Evolutionary conservation across 1,284 basidiomycete genomes (phyloP).

Genomic region (Phlebopus sp.): DNA sequence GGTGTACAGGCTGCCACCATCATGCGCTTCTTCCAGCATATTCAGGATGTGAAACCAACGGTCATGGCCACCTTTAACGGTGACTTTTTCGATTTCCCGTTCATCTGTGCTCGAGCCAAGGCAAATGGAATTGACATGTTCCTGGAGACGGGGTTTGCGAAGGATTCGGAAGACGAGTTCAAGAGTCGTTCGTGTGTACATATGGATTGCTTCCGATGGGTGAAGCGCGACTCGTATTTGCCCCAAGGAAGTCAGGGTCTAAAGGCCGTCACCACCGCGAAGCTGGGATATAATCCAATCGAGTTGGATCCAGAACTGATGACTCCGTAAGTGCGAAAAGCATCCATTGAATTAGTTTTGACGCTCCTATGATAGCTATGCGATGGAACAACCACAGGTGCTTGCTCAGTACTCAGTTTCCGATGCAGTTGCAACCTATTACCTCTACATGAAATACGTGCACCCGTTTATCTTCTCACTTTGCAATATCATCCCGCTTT

Average conservation of each 20-base stretch:
- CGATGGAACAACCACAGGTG: constrained; percentile 92
- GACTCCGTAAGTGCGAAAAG: constrained; percentile 76
- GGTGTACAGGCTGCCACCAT: constrained; percentile 67
- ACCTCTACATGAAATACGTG: constrained; percentile 99
- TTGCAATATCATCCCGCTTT: constrained; percentile 98
- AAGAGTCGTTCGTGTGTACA: constrained; percentile 93
- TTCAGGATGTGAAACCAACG: constrained; percentile 90
- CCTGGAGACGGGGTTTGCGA: constrained; percentile 89
- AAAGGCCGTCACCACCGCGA: constrained; percentile 96
- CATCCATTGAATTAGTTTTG: neutral
- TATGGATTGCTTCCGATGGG: constrained; percentile 99
- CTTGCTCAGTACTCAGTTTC: constrained; percentile 99
- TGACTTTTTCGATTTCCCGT: constrained; percentile 99
- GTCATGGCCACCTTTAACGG: constrained; percentile 99
- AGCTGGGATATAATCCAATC: constrained; percentile 96
- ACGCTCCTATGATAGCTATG: constrained; percentile 64
- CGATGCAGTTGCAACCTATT: constrained; percentile 99
- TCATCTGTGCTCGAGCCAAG: constrained; percentile 86
- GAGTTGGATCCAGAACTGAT: constrained; percentile 98
- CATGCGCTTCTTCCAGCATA: constrained; percentile 89
- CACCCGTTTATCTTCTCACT: constrained; percentile 99
- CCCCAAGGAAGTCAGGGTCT: constrained; percentile 98
- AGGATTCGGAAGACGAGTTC: constrained; percentile 93
- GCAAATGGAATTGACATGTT: constrained; percentile 96
- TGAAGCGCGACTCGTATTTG: constrained; percentile 98